These are phyloP conservation scores for Blastosporella zonata DNA, from an alignment of 1,284 basidiomycete genomes.

Conservation along the genomic window DNA sequence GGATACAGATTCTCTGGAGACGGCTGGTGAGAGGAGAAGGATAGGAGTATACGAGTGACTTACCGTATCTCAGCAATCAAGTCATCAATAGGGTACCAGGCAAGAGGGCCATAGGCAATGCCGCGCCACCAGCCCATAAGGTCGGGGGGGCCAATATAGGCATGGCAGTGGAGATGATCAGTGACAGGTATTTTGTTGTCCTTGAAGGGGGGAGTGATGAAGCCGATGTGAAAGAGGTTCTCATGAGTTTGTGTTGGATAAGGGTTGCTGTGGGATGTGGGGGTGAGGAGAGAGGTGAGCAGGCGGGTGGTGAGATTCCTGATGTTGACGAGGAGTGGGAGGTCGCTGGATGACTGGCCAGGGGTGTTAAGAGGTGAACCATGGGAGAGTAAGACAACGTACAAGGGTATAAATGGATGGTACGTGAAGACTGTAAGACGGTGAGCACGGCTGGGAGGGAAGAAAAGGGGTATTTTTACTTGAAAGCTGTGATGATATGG, in stretches of 20 bases:
- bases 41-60: conserved; percentile 18
- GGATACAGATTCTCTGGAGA: conserved; percentile 59
- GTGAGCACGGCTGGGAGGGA: conserved; percentile 10
- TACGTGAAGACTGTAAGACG: conserved; percentile 57
- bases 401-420: conserved; percentile 73
- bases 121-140: conserved; percentile 69
- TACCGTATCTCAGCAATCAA: conserved; percentile 78
- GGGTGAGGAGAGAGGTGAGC: conserved; percentile 45
- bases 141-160: conserved; percentile 62
- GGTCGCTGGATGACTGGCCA: conserved; percentile 73
- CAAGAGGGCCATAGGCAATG: conserved; percentile 61
- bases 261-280: conserved; percentile 31
- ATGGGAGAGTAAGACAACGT: conserved; percentile 25
- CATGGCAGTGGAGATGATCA: conserved; percentile 74
- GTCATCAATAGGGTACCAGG: conserved; percentile 75
- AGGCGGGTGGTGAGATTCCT: conserved; percentile 57
- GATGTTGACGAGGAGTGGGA: conserved; percentile 64
- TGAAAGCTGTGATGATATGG: conserved; percentile 71
- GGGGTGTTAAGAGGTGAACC: conserved; percentile 12
- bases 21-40: conserved; percentile 4
- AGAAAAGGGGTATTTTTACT: conserved; percentile 43
- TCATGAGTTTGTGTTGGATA: conserved; percentile 25
- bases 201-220: conserved; percentile 72
- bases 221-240: conserved; percentile 57
- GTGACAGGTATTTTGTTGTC: conserved; percentile 73